Evolutionary conservation across 2,329 filamentous ascomycete species (phyloP).

Genomic region (Mollisia scopiformis): DNA sequence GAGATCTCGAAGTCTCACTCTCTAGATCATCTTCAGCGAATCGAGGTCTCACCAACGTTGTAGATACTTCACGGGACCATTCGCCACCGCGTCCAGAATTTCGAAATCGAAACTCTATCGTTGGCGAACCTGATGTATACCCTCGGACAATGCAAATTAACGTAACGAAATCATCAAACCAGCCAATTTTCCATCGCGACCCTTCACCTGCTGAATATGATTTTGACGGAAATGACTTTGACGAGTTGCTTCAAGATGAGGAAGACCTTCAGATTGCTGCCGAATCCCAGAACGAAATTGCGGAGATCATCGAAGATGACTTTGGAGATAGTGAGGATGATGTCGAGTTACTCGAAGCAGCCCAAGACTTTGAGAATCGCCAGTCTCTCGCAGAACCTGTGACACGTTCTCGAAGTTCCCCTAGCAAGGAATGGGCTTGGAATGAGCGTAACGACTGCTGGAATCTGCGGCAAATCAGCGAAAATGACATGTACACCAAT

Average conservation of each 20-base stretch:
- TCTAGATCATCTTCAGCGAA: not conserved
- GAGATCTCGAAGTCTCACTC: not conserved
- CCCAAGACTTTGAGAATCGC: constrained; percentile 45
- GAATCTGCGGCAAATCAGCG: constrained; percentile 4
- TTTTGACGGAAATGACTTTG: constrained; percentile 29
- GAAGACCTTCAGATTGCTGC: constrained; percentile 16
- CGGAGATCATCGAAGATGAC: constrained; percentile 11
- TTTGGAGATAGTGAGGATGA: constrained; percentile 24
- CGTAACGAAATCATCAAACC: constrained; percentile 8
- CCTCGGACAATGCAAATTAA: not conserved
- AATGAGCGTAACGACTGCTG: constrained; percentile 17
- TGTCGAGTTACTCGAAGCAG: constrained; percentile 42
- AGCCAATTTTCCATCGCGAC: constrained; percentile 26
- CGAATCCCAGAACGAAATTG: constrained; percentile 5
- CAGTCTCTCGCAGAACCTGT: constrained; percentile 22
- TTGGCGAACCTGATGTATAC: not conserved
- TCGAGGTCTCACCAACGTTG: not conserved
- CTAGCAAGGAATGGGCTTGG: constrained; percentile 12
- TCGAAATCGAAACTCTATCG: constrained; percentile 2
- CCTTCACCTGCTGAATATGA: constrained; percentile 24
- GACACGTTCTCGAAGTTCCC: constrained; percentile 8
- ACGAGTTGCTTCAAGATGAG: constrained; percentile 31
- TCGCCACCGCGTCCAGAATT: constrained; percentile 9
- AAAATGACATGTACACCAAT: constrained; percentile 35
- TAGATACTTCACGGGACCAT: not conserved